Evolutionary conservation across 805 yeast genomes (phyloP).

Genomic region (Wickerhamomyces kurtzmanii): DNA sequence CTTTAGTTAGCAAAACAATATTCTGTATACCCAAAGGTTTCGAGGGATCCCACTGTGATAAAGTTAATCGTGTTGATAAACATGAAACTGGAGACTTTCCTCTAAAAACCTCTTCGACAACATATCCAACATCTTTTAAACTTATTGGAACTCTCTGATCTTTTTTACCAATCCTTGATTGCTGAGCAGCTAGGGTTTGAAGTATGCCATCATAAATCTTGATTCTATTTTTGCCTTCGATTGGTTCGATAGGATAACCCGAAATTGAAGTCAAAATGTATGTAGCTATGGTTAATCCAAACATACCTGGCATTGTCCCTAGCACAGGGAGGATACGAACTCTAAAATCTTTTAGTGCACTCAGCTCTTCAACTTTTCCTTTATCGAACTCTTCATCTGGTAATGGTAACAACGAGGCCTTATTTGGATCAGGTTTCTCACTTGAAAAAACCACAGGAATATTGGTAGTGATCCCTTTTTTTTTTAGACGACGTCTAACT

Average conservation of each 20-base stretch:
- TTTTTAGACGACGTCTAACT: slow-evolving; percentile 76
- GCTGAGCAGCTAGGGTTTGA: slow-evolving; percentile 82
- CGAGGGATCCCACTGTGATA: slow-evolving; percentile 77
- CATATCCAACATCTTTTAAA: slow-evolving; percentile 64
- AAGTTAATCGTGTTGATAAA: slow-evolving; percentile 66
- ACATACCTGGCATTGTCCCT: slow-evolving; percentile 96
- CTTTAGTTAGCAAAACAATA: slow-evolving; percentile 79
- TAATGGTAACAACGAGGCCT: slow-evolving; percentile 80
- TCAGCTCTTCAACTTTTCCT: slow-evolving; percentile 79
- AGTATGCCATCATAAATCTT: slow-evolving; percentile 78
- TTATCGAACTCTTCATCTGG: slow-evolving; percentile 71
- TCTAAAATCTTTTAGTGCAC: slow-evolving; percentile 83
- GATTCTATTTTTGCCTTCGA: slow-evolving; percentile 81
- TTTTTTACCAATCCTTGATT: slow-evolving; percentile 60
- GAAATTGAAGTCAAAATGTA: slow-evolving; percentile 69
- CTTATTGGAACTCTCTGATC: slow-evolving; percentile 75
- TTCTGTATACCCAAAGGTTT: slow-evolving; percentile 63
- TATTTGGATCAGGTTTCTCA: slow-evolving; percentile 93
- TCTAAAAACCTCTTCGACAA: slow-evolving; percentile 85
- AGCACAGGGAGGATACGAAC: slow-evolving; percentile 92
- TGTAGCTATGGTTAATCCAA: slow-evolving; percentile 86
- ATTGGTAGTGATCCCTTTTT: slow-evolving; percentile 63
- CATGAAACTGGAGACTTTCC: slow-evolving; percentile 88
- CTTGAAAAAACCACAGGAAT: slow-evolving; percentile 88
- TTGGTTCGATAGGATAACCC: slow-evolving; percentile 86